These are phyloP conservation scores for Dentipellis sp. DNA, from an alignment of 768 basidiomycete species.

Conservation along the genomic window DNA sequence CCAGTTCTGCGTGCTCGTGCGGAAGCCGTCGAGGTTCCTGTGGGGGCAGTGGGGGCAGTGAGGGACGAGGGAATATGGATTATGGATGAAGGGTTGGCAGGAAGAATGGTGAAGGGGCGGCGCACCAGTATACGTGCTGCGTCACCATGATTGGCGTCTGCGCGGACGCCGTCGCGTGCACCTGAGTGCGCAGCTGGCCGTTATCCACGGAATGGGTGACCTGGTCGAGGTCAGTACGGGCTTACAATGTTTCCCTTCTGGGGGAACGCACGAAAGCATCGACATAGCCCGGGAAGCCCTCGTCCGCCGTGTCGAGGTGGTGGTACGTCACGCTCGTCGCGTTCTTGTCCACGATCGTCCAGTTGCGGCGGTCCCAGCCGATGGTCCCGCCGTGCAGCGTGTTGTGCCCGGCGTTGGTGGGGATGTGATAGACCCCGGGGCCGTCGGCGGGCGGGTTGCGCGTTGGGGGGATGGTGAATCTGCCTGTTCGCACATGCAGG, in stretches of 20 bases:
- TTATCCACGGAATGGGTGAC: slow-evolving; percentile 40
- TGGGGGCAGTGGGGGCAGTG: not conserved
- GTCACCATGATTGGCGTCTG: slow-evolving; percentile 52
- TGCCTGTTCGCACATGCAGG: slow-evolving; percentile 23
- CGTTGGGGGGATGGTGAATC: slow-evolving; percentile 44
- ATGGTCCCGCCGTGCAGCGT: slow-evolving; percentile 47
- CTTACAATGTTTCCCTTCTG: too few species aligned
- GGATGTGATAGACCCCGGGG: slow-evolving; percentile 39
- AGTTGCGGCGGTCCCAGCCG: slow-evolving; percentile 51
- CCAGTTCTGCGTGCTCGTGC: not conserved
- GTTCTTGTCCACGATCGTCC: slow-evolving; percentile 36
- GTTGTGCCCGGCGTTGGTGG: slow-evolving; percentile 28
- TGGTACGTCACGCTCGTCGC: slow-evolving; percentile 42
- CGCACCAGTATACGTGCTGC: slow-evolving; percentile 46
- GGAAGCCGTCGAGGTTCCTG: slow-evolving; percentile 47
- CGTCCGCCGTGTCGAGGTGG: slow-evolving; percentile 40
- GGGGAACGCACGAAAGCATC: slow-evolving; percentile 29
- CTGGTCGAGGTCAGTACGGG: too few species aligned
- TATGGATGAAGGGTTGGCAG: not conserved
- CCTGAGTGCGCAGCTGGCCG: slow-evolving; percentile 30
- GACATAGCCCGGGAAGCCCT: slow-evolving; percentile 46
- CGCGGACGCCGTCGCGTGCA: slow-evolving; percentile 37
- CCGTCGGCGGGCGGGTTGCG: slow-evolving; percentile 33
- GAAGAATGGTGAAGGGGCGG: not conserved
- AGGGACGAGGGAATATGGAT: not conserved